Percentiles rank a stretch among this genome's conserved stretches.
Evolutionary conservation across 2,329 filamentous ascomycete species (phyloP).

Genomic region (Fusarium sp.): DNA sequence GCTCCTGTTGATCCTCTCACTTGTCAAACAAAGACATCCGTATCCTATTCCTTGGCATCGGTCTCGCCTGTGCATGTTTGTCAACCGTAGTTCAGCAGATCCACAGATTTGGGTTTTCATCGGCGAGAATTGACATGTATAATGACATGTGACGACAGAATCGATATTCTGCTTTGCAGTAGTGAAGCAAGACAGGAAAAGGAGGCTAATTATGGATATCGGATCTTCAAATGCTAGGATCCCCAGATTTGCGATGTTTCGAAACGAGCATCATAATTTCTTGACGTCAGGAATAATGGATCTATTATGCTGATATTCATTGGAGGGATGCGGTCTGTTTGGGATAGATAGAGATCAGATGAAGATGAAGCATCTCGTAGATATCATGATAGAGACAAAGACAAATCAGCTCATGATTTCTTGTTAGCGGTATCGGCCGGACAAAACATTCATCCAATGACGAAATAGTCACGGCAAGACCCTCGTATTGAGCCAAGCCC

Average conservation of each 20-base stretch:
- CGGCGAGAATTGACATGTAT: constrained; percentile 19
- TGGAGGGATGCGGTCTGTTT: background rate
- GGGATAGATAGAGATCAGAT: background rate
- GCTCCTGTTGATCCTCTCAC: background rate
- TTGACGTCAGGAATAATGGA: constrained; percentile 31
- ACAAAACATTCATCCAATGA: constrained; percentile 27
- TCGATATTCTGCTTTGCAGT: background rate
- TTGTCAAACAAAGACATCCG: constrained; percentile 24
- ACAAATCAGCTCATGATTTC: constrained; percentile 5
- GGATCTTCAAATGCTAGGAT: constrained; percentile 20
- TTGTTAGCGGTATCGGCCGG: constrained; percentile 23
- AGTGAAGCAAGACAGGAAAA: background rate
- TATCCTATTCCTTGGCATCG: constrained; percentile 38
- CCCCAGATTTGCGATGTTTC: constrained; percentile 29
- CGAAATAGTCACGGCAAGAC: constrained; percentile 30
- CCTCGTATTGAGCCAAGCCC: constrained; percentile 33
- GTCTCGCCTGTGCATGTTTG: constrained; percentile 26
- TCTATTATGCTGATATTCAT: constrained; percentile 32
- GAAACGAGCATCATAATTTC: constrained; percentile 39
- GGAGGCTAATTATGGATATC: constrained; percentile 20
- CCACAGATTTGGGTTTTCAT: constrained; percentile 44
- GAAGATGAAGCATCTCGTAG: background rate
- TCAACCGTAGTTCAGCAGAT: constrained; percentile 16
- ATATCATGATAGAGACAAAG: background rate
- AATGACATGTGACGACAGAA: constrained; percentile 35